These are phyloP conservation scores for Oenanthe sinensis DNA, from an alignment of 129 eudicot species.

Conservation along the genomic window DNA sequence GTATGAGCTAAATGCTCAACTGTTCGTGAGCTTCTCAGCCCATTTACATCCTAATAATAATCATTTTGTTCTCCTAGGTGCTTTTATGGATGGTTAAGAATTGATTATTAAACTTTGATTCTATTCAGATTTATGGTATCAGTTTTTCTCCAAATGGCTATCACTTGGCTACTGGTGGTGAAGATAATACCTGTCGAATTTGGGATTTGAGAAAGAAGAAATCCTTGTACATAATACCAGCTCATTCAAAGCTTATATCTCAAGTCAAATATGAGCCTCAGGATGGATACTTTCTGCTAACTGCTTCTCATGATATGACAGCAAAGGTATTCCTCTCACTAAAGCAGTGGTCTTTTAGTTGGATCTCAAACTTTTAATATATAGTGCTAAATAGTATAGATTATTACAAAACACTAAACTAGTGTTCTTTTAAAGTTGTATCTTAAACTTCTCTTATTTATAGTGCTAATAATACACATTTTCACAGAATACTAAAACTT, in stretches of 20 bases:
- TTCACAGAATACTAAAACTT: background rate
- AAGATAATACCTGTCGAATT: slow-evolving; percentile 90
- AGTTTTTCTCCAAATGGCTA: slow-evolving; percentile 96
- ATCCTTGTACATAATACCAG: slow-evolving; percentile 81
- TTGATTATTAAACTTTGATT: slow-evolving; percentile 5
- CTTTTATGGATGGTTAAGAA: background rate
- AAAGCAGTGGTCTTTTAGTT: background rate
- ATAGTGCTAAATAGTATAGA: no score
- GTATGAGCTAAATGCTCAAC: background rate
- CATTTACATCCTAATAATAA: background rate
- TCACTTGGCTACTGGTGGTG: slow-evolving; percentile 91
- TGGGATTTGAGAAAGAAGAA: slow-evolving; percentile 96
- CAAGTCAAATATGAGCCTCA: slow-evolving; percentile 97
- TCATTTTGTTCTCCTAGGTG: background rate
- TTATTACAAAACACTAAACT: background rate
- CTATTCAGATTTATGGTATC: slow-evolving; percentile 54
- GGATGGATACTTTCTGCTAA: slow-evolving; percentile 91
- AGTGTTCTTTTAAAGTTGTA: background rate
- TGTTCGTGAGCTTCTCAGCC: background rate
- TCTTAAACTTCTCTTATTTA: background rate
- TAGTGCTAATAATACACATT: background rate
- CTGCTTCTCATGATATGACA: slow-evolving; percentile 90
- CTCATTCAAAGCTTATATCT: slow-evolving; percentile 85
- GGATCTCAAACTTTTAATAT: no score
- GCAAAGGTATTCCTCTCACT: slow-evolving; percentile 57